These are phyloP conservation scores for Populus trichocarpa DNA, from an alignment of 441 rosid genomes.

Conservation along the genomic window DNA sequence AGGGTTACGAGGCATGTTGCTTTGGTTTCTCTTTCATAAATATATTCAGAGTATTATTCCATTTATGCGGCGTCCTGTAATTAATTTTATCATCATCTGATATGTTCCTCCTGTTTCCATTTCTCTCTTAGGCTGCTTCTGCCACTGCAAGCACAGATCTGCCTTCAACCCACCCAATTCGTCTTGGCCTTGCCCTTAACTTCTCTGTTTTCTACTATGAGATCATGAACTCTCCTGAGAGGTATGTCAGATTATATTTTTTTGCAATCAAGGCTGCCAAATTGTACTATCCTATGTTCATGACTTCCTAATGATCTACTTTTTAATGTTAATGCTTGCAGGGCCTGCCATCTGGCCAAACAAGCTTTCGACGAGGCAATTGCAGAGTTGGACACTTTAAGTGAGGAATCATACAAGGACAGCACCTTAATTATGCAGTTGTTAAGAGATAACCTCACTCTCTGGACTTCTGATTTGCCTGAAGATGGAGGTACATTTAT, in stretches of 20 bases:
- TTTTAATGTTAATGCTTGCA: conserved; percentile 25
- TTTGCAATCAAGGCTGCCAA: not conserved
- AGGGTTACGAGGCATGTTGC: conserved; percentile 80
- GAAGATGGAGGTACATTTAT: conserved; percentile 78
- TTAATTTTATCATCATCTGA: conserved; percentile 1
- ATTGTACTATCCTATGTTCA: not conserved
- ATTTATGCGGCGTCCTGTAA: not conserved
- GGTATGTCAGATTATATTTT: conserved; percentile 31
- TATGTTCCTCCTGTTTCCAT: not conserved
- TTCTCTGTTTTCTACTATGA: conserved; percentile 97
- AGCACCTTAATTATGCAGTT: conserved; percentile 98
- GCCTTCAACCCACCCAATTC: conserved; percentile 98
- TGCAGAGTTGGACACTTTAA: conserved; percentile 91
- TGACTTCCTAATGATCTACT: not conserved
- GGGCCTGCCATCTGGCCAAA: conserved; percentile 99
- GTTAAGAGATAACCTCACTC: conserved; percentile 96
- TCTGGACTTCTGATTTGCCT: conserved; percentile 99
- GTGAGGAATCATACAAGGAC: conserved; percentile 98
- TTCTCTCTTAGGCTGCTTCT: conserved; percentile 66
- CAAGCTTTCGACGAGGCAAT: conserved; percentile 99
- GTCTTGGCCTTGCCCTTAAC: conserved; percentile 98
- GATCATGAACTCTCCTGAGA: conserved; percentile 98
- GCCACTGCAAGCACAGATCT: conserved; percentile 81
- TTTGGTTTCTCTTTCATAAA: not conserved
- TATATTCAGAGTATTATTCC: too few relatives aligned